phyloP scores from a whole-genome alignment of 768 basidiomycete genomes.

The Amanita polypyramis region DNA sequence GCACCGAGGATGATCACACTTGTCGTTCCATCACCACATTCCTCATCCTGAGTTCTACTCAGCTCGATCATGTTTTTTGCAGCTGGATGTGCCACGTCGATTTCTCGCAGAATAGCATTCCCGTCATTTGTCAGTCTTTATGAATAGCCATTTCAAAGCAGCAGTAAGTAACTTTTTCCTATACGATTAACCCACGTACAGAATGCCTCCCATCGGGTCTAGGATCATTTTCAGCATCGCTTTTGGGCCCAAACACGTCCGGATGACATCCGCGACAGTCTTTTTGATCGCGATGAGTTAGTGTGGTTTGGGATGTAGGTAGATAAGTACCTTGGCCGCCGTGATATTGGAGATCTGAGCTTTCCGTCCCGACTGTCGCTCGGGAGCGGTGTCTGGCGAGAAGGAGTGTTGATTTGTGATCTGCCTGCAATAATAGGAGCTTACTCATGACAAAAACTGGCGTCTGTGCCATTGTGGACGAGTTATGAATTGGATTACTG shows the following conservation, averaged over 20 bases:
- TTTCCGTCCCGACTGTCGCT: conserved; percentile 89
- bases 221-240: conserved; percentile 99
- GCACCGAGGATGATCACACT: conserved; percentile 95
- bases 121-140: conserved; percentile 91
- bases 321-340: conserved; percentile 69
- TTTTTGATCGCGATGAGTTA: conserved; percentile 18
- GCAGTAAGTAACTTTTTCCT: background rate
- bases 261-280: conserved; percentile 97
- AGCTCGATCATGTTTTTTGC: conserved; percentile 99
- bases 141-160: conserved; percentile 3
- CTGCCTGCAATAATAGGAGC: conserved; percentile 11
- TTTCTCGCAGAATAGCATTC: conserved; percentile 97
- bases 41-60: conserved; percentile 95
- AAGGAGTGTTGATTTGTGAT: background rate
- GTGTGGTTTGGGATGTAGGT: background rate
- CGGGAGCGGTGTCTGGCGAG: conserved; percentile 78
- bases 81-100: conserved; percentile 97
- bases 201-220: conserved; percentile 98
- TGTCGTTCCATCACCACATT: conserved; percentile 97
- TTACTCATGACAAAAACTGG: conserved; percentile 81
- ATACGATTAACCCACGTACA: conserved; percentile 40
- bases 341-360: conserved; percentile 96
- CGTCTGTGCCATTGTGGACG: conserved; percentile 62
- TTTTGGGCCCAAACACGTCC: conserved; percentile 95
- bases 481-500: too few species aligned